A percentile compares a stretch with the other conserved stretches of the same genome.
Conservation (phyloP, 2,329 filamentous ascomycete genomes). For the Celoporthe dispersa region DNA sequence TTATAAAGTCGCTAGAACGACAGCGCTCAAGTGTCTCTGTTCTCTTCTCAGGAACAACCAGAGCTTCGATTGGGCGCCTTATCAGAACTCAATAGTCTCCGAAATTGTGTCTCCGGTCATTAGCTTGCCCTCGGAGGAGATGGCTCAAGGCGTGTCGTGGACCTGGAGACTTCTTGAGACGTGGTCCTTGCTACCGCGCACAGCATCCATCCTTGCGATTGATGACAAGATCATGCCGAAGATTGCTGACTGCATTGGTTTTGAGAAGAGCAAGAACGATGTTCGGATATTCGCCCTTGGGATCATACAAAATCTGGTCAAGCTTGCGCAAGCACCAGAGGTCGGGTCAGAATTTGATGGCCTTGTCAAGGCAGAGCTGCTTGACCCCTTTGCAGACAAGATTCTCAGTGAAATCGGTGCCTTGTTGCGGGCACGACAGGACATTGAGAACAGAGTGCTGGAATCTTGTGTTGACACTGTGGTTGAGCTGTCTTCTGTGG, state of each 20-base stretch:
- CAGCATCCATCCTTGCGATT: constrained; percentile 67
- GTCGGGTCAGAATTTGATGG: constrained; percentile 61
- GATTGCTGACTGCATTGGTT: constrained; percentile 72
- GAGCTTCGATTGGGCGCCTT: constrained; percentile 72
- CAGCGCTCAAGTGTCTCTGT: constrained; percentile 81
- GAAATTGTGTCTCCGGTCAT: constrained; percentile 80
- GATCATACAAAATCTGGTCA: constrained; percentile 73
- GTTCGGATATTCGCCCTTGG: constrained; percentile 83
- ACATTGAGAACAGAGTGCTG: constrained; percentile 73
- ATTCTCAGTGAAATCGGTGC: constrained; percentile 70
- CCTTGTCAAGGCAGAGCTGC: constrained; percentile 58
- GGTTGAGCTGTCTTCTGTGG: constrained; percentile 73
- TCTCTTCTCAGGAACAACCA: constrained; percentile 76
- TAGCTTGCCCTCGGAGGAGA: constrained; percentile 79
- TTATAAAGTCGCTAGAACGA: constrained; percentile 67
- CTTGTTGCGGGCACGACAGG: constrained; percentile 62
- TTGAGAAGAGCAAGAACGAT: constrained; percentile 68
- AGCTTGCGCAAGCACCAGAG: constrained; percentile 59
- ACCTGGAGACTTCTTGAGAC: constrained; percentile 79
- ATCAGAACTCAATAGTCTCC: constrained; percentile 70
- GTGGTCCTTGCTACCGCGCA: constrained; percentile 73
- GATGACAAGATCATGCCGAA: constrained; percentile 69
- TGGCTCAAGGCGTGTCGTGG: constrained; percentile 85
- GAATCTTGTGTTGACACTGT: constrained; percentile 80
- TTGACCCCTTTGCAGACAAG: constrained; percentile 60